Base-by-base conservation (phyloP, 306 rosid genomes). In the Vigna trinervia region DNA sequence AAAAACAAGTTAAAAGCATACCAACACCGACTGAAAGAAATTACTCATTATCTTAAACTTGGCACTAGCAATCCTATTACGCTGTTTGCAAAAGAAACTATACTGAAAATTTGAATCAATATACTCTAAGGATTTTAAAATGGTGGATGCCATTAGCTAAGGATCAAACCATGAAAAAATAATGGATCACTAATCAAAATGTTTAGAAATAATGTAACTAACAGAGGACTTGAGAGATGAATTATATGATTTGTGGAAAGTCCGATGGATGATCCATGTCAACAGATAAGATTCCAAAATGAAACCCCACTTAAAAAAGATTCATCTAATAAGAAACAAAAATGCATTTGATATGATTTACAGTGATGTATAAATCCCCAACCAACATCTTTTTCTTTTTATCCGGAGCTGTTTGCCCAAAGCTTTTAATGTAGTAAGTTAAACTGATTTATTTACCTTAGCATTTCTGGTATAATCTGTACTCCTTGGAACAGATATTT, bases 381-480 rank as follows among this genome's bases (percentile, higher is more conserved):
- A 58, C 53, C 61, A 15, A 32, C 39, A 9, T 26, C 26, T 14
- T 26, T 50, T 36, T 64, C 17, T 26, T 69, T 80, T 46, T 19
- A 54, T 62, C 69, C 64, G 71, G 26, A 64, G 53, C 51, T 51
- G 73, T 61, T 73, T 47, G 61, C 56, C 48, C 38, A 60, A 63
- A 74, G 65, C 51, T 56, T 46, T 34, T 77, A 65, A 81, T 47
- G 53, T 26, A 47, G 30, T 26, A 26, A 26, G 60, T 61, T 62
- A 76, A 38, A 64, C 12, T 58, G 60, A 70, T 74, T 62, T 38
- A 67, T 65, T 83, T 74, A 94, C 98, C 96, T 94, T 91, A 43
- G 87, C 73, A 76, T 68, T 89, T 87, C 69, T 88, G 52, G 85
- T 84, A 64, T 85, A 71, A 69, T 81, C 89, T 51, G 91, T 65